Evolutionary conservation across 345 rosid genomes (phyloP).

Genomic region (Noccaea bulbosa): DNA sequence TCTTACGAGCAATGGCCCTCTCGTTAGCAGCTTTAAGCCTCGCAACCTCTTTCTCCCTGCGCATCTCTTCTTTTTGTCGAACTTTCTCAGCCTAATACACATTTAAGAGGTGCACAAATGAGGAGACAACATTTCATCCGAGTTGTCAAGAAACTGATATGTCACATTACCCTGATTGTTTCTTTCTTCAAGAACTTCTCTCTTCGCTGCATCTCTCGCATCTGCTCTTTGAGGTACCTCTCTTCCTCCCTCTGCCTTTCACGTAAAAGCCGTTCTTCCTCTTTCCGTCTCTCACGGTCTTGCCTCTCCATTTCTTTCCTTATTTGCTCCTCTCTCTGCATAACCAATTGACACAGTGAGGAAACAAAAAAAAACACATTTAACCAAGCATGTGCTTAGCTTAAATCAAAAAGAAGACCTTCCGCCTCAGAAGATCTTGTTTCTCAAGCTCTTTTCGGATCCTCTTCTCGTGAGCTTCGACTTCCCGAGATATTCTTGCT

Average conservation of each 20-base stretch:
- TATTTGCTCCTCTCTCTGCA: constrained; percentile 79
- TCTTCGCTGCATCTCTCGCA: constrained; percentile 85
- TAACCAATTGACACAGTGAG: constrained; percentile 22
- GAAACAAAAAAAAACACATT: constrained; percentile 1
- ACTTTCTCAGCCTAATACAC: constrained; percentile 71
- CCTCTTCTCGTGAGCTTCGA: constrained; percentile 88
- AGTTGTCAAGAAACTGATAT: constrained; percentile 25
- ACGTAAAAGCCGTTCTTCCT: constrained; percentile 85
- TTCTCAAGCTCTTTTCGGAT: constrained; percentile 83
- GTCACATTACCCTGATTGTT: constrained; percentile 66
- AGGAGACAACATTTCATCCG: constrained; percentile 17
- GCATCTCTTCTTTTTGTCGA: constrained; percentile 82
- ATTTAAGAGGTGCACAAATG: constrained; percentile 16
- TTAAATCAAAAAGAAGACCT: constrained; percentile 56
- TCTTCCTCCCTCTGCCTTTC: constrained; percentile 94
- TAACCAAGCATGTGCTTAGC: constrained; percentile 14
- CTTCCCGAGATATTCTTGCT: constrained; percentile 83
- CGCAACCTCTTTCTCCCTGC: constrained; percentile 77
- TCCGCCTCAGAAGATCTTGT: constrained; percentile 80
- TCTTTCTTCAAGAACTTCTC: constrained; percentile 87
- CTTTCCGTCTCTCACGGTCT: constrained; percentile 91
- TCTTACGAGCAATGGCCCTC: constrained; percentile 87
- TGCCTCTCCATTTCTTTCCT: constrained; percentile 88
- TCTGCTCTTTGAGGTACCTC: constrained; percentile 76
- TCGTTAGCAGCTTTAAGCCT: constrained; percentile 87